A percentile compares a stretch with the other conserved stretches of the same genome.
phyloP scores from a whole-genome alignment of 306 rosid genomes.

The Cicer pinnatifidum region DNA sequence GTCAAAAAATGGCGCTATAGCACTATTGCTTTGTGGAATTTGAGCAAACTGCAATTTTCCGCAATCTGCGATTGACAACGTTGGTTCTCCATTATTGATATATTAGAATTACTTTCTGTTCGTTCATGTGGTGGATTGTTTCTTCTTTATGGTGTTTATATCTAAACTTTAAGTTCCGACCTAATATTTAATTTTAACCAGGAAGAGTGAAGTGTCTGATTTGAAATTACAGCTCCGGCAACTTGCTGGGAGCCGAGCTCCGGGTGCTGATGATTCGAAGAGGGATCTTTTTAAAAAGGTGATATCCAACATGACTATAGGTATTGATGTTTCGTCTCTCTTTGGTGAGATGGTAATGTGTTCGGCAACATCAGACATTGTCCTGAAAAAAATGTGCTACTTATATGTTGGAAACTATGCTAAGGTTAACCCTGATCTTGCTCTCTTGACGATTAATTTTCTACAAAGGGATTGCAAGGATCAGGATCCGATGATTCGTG shows the following conservation, averaged over 20 bases:
- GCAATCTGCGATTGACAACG: no score
- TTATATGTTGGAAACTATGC: conserved; percentile 96
- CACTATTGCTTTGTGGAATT: no score
- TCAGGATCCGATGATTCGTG: conserved; percentile 93
- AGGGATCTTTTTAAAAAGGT: conserved; percentile 98
- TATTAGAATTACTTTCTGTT: neutral
- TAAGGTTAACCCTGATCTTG: conserved; percentile 92
- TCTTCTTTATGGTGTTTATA: neutral
- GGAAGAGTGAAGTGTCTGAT: conserved; percentile 98
- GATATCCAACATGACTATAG: conserved; percentile 95
- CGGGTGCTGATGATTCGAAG: conserved; percentile 94
- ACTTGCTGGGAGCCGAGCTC: conserved; percentile 98
- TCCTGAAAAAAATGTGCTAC: conserved; percentile 96
- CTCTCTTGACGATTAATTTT: conserved; percentile 93
- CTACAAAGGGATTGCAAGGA: conserved; percentile 99
- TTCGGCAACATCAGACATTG: conserved; percentile 91
- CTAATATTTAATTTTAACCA: conserved; percentile 48
- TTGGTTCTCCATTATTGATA: conserved; percentile 1
- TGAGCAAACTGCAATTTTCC: no score
- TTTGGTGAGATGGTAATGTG: conserved; percentile 99
- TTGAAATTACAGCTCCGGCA: conserved; percentile 92
- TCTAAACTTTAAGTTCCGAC: conserved; percentile 23
- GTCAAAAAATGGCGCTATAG: no score
- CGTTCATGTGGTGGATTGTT: conserved; percentile 18
- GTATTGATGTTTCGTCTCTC: conserved; percentile 86